Evolutionary conservation across 2,329 filamentous ascomycete species (phyloP).

Genomic region (Torrubiella hemipterigena): DNA sequence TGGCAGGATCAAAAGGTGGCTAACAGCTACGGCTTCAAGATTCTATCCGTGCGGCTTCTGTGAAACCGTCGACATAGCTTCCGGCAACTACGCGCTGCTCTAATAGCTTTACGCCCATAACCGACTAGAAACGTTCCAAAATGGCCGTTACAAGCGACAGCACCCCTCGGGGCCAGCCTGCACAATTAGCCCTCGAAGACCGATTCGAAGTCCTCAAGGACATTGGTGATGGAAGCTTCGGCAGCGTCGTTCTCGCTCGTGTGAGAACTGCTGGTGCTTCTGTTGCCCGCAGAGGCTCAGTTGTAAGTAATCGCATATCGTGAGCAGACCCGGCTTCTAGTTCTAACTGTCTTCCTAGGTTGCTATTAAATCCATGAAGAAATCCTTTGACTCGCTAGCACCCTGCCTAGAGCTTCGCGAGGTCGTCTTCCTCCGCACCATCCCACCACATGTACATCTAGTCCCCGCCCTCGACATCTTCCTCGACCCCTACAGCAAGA

Average conservation of each 20-base stretch:
- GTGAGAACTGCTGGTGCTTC: slow-evolving; percentile 83
- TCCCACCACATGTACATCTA: slow-evolving; percentile 79
- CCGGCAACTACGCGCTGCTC: background rate
- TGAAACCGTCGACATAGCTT: background rate
- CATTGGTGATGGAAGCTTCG: slow-evolving; percentile 97
- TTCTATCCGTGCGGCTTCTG: too few relatives aligned
- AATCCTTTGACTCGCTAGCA: slow-evolving; percentile 86
- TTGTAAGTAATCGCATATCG: slow-evolving; percentile 50
- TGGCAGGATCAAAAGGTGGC: too few relatives aligned
- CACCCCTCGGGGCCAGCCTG: slow-evolving; percentile 54
- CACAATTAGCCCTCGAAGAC: slow-evolving; percentile 66
- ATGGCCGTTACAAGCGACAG: slow-evolving; percentile 73
- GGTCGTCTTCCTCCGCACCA: slow-evolving; percentile 86
- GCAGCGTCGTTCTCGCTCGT: slow-evolving; percentile 84
- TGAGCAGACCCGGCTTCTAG: slow-evolving; percentile 7
- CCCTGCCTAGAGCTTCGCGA: slow-evolving; percentile 90
- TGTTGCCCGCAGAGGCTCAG: slow-evolving; percentile 78
- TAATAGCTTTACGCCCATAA: slow-evolving; percentile 6
- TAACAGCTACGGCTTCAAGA: too few relatives aligned
- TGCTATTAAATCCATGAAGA: slow-evolving; percentile 99
- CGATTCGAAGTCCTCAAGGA: slow-evolving; percentile 96
- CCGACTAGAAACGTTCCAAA: too few relatives aligned
- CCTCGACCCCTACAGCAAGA: slow-evolving; percentile 88
- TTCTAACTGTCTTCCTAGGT: slow-evolving; percentile 44
- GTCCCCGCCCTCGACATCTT: slow-evolving; percentile 98